A percentile compares a stretch with the other conserved stretches of the same genome.
Evolutionary conservation across 2,329 filamentous ascomycete genomes (phyloP).

Genomic region (Pestalotiopsis sp.): DNA sequence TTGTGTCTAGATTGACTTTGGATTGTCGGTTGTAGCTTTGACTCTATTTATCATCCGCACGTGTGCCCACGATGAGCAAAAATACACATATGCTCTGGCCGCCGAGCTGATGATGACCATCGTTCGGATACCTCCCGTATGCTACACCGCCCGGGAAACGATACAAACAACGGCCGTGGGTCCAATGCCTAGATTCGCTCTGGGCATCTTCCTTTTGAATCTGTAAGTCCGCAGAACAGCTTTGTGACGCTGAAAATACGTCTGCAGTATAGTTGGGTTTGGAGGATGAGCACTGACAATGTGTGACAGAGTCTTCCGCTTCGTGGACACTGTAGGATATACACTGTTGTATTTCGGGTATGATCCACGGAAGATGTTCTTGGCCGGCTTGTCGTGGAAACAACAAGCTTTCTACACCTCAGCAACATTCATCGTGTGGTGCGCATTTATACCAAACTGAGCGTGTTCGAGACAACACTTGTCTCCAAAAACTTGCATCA

Average conservation of each 20-base stretch:
- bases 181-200: conserved; percentile 28
- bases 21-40: conserved; percentile 28
- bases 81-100: conserved; percentile 29
- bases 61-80: conserved; percentile 27
- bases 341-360: conserved; percentile 32
- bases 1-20: conserved; percentile 30
- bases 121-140: conserved; percentile 31
- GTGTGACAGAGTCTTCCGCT: conserved; percentile 27
- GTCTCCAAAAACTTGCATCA: neutral
- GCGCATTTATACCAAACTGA: conserved; percentile 34
- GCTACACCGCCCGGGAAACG: conserved; percentile 30
- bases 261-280: neutral
- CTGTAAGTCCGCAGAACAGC: conserved; percentile 26
- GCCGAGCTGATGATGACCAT: conserved; percentile 29
- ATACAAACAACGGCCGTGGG: conserved; percentile 23
- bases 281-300: conserved; percentile 3
- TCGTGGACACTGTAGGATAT: conserved; percentile 30
- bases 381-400: conserved; percentile 23
- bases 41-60: conserved; percentile 27
- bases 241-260: neutral
- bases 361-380: conserved; percentile 30
- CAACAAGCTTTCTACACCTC: conserved; percentile 29
- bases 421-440: conserved; percentile 33
- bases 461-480: neutral
- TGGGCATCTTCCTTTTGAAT: conserved; percentile 33